Evolutionary conservation across 2,329 filamentous ascomycete genomes (phyloP).

Genomic region (Xylaria sp.): DNA sequence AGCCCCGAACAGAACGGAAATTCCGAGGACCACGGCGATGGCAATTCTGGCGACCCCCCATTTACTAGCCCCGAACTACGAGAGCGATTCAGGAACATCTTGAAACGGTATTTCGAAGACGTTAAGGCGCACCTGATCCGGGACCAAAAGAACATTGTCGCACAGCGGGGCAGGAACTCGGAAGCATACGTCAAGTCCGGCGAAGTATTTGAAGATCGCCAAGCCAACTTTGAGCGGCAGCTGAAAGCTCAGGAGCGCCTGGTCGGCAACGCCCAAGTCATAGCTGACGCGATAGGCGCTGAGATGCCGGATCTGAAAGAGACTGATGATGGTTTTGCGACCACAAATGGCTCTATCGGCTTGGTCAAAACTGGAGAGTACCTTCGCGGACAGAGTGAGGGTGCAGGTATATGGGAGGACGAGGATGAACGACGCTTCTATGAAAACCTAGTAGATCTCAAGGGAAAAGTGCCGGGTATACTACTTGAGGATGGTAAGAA

Average conservation of each 20-base stretch:
- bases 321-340: conserved; percentile 68
- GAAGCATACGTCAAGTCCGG: conserved; percentile 98
- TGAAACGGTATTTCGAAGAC: conserved; percentile 89
- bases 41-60: conserved; percentile 65
- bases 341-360: conserved; percentile 78
- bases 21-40: conserved; percentile 46
- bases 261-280: conserved; percentile 83
- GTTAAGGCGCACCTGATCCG: conserved; percentile 85
- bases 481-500: conserved; percentile 93
- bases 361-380: conserved; percentile 94
- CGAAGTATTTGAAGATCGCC: conserved; percentile 96
- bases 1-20: conserved; percentile 54
- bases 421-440: conserved; percentile 98
- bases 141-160: conserved; percentile 87
- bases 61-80: conserved; percentile 77
- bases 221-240: conserved; percentile 93
- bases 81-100: conserved; percentile 81
- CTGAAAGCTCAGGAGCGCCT: conserved; percentile 91
- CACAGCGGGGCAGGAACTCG: conserved; percentile 90
- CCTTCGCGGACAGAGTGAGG: conserved; percentile 84
- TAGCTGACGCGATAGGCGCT: conserved; percentile 83
- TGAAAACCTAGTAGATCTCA: conserved; percentile 92
- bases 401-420: conserved; percentile 96
- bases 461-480: conserved; percentile 92
- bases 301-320: conserved; percentile 95